These are phyloP conservation scores for Suillus subluteus DNA, from an alignment of 768 basidiomycete genomes.

Conservation along the genomic window DNA sequence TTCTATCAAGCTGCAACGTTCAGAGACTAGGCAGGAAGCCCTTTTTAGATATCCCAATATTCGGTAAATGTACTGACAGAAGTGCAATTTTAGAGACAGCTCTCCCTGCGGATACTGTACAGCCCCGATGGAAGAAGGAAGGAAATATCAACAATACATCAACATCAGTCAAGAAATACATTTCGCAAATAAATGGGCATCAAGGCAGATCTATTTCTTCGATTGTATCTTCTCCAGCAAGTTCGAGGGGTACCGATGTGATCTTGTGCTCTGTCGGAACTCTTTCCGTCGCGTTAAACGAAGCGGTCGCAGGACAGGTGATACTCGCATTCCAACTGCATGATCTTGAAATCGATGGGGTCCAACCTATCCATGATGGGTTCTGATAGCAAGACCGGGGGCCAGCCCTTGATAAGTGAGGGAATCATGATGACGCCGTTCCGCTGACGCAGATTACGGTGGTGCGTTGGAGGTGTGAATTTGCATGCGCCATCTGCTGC, in stretches of 20 bases:
- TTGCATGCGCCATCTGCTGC: background rate
- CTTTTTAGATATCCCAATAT: background rate
- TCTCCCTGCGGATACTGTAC: background rate
- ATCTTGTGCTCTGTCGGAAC: background rate
- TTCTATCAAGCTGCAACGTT: background rate
- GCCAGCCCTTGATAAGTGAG: constrained; percentile 4
- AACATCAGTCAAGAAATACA: background rate
- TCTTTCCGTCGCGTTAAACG: background rate
- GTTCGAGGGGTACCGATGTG: background rate
- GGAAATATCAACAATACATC: background rate
- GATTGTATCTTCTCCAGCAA: background rate
- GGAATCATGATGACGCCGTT: background rate
- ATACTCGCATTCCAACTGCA: background rate
- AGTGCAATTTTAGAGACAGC: background rate
- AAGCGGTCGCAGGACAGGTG: background rate
- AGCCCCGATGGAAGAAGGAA: background rate
- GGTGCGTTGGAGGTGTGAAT: background rate
- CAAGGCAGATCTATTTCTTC: background rate
- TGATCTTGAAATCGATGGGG: constrained; percentile 1
- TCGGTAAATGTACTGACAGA: background rate
- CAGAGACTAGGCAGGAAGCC: background rate
- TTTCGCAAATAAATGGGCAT: constrained; percentile 1
- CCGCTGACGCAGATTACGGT: background rate
- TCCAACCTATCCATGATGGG: background rate
- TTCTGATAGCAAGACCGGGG: background rate